Evolutionary conservation across 176 grass and related monocot species (phyloP), one percentile per base, ranked within the genome.

Genomic region (Aegilops bicornis): DNA sequence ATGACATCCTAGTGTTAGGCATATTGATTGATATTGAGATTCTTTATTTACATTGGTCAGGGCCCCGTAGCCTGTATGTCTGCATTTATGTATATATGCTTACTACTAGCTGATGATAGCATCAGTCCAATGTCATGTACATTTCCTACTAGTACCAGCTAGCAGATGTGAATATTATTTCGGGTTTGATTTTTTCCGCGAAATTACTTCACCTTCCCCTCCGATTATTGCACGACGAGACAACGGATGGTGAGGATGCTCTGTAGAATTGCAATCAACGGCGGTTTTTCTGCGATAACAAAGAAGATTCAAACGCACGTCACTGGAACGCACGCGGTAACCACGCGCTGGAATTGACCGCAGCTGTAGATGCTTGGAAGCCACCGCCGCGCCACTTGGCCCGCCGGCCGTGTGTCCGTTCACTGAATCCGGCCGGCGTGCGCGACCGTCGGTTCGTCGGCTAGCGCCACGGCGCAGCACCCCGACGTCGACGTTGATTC

Each of bases 361-460:
- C 69, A 24, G 13, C 15, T 17, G 16, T 8, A 45, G 37, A 73
- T 16, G 4, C 40, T 73, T 7, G 36, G 69, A 73, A n/a, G 69
- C 22, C 35, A 37, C 4, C 11, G 20, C 68, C 19, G 20, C 37
- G 15, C 45, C 36, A 13, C 32, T 74, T 79, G 67, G 27, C 29
- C 45, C 24, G 48, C 48, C 48, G 14, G 45, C 12, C 45, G 10
- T 2, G 47, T 36, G 74, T 7, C 48, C 14, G 83, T 77, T 82
- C 22, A 39, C 1, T 42, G 81, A 60, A 84, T 69, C 59, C 47
- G 66, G 31, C 71, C 42, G 10, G 33, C 75, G 67, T 30, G 7
- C 22, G 36, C 3, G 76, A 69, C 76, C 25, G 20, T 6, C 74
- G 60, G 45, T 76, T 84, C 66, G 85, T 91, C 69, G 29, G 36